A percentile compares a stretch with the other conserved stretches of the same genome.
phyloP scores from a whole-genome alignment of 2,329 filamentous ascomycete genomes.

The Bipolaris sorokiniana region DNA sequence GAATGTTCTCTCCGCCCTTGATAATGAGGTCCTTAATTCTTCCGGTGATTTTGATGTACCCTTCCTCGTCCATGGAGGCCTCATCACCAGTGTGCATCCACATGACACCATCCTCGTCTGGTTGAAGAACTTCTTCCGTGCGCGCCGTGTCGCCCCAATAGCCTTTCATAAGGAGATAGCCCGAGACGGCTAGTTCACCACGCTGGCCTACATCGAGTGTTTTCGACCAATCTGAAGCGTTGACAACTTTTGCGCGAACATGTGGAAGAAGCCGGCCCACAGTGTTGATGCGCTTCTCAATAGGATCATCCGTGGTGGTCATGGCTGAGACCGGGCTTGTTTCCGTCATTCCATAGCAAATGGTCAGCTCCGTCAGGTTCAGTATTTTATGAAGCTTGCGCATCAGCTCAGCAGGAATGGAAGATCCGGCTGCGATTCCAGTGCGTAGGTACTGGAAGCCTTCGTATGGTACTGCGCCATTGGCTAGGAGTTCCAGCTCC shows the following conservation, averaged over 20 bases:
- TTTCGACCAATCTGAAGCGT: conserved; percentile 64
- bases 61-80: conserved; percentile 79
- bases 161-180: conserved; percentile 88
- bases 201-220: conserved; percentile 69
- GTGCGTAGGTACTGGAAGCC: conserved; percentile 74
- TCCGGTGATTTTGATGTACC: conserved; percentile 87
- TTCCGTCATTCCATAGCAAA: conserved; percentile 97
- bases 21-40: conserved; percentile 97
- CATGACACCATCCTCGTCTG: conserved; percentile 61
- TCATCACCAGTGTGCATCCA: conserved; percentile 97
- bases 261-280: conserved; percentile 87
- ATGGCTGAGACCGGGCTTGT: conserved; percentile 77
- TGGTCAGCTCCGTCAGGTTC: conserved; percentile 82
- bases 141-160: conserved; percentile 79
- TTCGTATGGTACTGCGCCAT: conserved; percentile 48
- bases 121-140: conserved; percentile 72
- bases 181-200: conserved; percentile 82
- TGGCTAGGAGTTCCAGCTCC: conserved; percentile 76
- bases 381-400: conserved; percentile 72
- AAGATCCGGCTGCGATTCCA: conserved; percentile 88
- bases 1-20: conserved; percentile 92
- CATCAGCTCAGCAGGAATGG: conserved; percentile 85
- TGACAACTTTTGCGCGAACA: conserved; percentile 77
- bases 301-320: conserved; percentile 78
- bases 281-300: conserved; percentile 72